A percentile compares a stretch with the other conserved stretches of the same genome.
Conservation (phyloP, 345 rosid genomes). For the Rhizophora mangle region DNA sequence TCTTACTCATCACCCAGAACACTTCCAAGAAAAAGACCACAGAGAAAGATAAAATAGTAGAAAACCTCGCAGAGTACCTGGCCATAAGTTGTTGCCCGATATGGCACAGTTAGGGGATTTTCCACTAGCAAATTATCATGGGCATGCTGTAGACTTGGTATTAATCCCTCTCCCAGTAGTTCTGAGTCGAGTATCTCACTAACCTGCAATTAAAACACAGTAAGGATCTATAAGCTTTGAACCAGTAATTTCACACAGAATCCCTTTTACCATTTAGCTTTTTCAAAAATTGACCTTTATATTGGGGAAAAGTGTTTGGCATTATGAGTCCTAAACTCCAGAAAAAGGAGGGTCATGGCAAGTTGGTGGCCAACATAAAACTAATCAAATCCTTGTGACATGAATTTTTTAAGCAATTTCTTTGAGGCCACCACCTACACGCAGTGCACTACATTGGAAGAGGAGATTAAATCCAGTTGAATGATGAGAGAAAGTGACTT, state of each 20-base stretch:
- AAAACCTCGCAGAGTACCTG: constrained; percentile 49
- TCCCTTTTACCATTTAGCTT: not conserved
- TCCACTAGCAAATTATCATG: constrained; percentile 76
- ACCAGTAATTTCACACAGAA: not conserved
- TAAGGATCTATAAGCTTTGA: not conserved
- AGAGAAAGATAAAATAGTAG: not conserved
- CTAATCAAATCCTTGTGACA: too few relatives aligned
- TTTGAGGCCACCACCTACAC: too few relatives aligned
- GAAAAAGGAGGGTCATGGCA: too few relatives aligned
- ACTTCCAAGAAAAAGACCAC: not conserved
- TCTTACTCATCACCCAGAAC: not conserved
- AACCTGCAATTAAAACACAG: constrained; percentile 43
- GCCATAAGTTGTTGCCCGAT: constrained; percentile 69
- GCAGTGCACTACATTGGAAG: too few relatives aligned
- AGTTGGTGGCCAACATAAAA: too few relatives aligned
- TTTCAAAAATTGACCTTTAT: not conserved
- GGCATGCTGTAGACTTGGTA: constrained; percentile 90
- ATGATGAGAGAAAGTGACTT: too few relatives aligned
- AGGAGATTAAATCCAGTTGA: too few relatives aligned
- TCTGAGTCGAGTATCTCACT: constrained; percentile 96
- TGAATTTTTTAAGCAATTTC: too few relatives aligned
- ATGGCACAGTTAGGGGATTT: constrained; percentile 75
- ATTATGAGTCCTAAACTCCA: too few relatives aligned
- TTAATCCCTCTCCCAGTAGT: constrained; percentile 90
- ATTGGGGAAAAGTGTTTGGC: too few relatives aligned